phyloP scores from a whole-genome alignment of 805 yeast species.

The Candida maris region DNA sequence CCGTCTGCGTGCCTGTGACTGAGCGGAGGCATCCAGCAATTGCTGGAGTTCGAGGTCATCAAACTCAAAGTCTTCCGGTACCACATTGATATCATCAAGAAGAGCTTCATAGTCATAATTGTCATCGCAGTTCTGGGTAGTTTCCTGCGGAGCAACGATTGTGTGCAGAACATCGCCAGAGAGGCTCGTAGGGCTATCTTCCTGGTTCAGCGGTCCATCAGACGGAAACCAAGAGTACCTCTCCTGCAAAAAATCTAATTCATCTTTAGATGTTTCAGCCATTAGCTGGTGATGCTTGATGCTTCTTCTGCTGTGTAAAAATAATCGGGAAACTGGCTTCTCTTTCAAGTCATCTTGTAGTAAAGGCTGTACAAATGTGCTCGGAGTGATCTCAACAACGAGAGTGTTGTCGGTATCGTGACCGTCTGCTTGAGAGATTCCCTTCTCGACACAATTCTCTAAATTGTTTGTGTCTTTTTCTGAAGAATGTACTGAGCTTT shows the following conservation, averaged over 20 bases:
- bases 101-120: slow-evolving; percentile 22
- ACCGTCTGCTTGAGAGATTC: not conserved
- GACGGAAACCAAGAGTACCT: slow-evolving; percentile 30
- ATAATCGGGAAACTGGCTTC: not conserved
- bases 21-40: slow-evolving; percentile 1
- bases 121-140: slow-evolving; percentile 2
- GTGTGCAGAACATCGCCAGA: no score
- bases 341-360: not conserved
- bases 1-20: slow-evolving; percentile 5
- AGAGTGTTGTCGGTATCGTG: not conserved
- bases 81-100: slow-evolving; percentile 34
- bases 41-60: slow-evolving; percentile 9
- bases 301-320: not conserved
- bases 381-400: not conserved
- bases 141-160: no score
- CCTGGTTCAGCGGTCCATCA: slow-evolving; percentile 7
- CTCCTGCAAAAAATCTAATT: slow-evolving; percentile 17
- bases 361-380: not conserved
- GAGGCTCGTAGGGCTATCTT: not conserved
- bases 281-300: slow-evolving; percentile 22
- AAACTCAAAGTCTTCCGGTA: slow-evolving; percentile 36
- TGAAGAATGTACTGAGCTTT: not conserved
- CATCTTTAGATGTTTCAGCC: slow-evolving; percentile 13
- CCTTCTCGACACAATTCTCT: not conserved
- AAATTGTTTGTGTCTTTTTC: slow-evolving; percentile 13